Evolutionary conservation across 2,329 filamentous ascomycete genomes (phyloP).

Genomic region (Penicillium psychrosexuale): DNA sequence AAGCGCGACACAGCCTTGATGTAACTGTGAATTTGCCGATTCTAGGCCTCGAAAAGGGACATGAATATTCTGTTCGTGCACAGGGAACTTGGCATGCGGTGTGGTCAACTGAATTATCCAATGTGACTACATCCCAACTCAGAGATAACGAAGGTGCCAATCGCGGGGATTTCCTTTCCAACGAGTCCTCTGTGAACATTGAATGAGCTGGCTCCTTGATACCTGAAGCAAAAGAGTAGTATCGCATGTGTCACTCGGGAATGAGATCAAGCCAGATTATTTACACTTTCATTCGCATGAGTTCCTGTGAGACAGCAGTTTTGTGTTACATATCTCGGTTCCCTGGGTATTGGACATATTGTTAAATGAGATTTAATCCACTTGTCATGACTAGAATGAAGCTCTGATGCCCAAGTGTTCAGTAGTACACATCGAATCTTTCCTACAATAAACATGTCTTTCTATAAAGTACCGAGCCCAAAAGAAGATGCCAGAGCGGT

Average conservation of each 20-base stretch:
- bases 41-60: slow-evolving; percentile 27
- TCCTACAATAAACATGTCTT: not conserved
- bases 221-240: not conserved
- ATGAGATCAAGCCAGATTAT: not conserved
- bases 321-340: not conserved
- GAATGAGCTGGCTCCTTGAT: not conserved
- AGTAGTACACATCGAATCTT: not conserved
- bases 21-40: slow-evolving; percentile 26
- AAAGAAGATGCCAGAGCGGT: slow-evolving; percentile 20
- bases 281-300: not conserved
- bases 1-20: slow-evolving; percentile 22
- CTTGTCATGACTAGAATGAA: not conserved
- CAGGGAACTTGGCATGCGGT: slow-evolving; percentile 38
- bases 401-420: not conserved
- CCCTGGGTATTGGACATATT: not conserved
- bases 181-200: slow-evolving; percentile 19
- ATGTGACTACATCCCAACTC: slow-evolving; percentile 26
- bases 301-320: no score
- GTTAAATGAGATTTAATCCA: not conserved
- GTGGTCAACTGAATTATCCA: slow-evolving; percentile 26
- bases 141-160: slow-evolving; percentile 16
- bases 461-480: not conserved
- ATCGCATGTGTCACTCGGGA: not conserved
- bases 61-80: slow-evolving; percentile 32
- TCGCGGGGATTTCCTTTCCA: slow-evolving; percentile 28